These are phyloP conservation scores for Neoarthrinium moseri DNA, from an alignment of 2,329 filamentous ascomycete genomes.

Conservation along the genomic window DNA sequence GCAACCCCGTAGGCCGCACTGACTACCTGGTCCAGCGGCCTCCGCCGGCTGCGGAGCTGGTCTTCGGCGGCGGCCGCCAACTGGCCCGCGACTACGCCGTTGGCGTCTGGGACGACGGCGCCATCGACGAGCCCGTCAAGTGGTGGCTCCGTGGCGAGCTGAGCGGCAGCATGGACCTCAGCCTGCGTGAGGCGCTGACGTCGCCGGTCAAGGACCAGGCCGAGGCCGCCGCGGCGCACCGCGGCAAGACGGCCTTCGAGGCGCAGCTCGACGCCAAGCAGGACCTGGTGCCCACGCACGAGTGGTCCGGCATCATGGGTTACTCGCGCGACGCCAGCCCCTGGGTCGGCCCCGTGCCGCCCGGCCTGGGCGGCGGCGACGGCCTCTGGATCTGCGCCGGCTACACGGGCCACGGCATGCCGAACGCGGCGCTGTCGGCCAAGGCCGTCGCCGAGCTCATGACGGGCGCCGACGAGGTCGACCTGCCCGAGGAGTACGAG, in stretches of 20 bases:
- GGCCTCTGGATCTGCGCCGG: conserved; percentile 65
- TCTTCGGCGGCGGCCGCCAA: conserved; percentile 69
- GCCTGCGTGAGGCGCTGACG: conserved; percentile 13
- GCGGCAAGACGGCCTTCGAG: no score
- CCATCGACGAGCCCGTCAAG: conserved; percentile 55
- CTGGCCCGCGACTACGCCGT: conserved; percentile 51
- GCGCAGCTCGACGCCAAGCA: no score
- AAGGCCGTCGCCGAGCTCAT: conserved; percentile 64
- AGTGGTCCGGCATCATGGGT: conserved; percentile 83
- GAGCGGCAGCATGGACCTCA: conserved; percentile 39
- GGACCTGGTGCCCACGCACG: conserved; percentile 51
- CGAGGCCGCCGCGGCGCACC: not conserved
- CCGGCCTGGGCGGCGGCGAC: conserved; percentile 43
- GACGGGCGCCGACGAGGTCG: conserved; percentile 34
- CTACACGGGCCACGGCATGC: conserved; percentile 77
- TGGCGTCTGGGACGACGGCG: conserved; percentile 59
- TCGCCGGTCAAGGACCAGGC: not conserved
- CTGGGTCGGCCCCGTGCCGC: conserved; percentile 69
- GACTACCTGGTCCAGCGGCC: conserved; percentile 76
- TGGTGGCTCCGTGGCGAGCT: conserved; percentile 52
- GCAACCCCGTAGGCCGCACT: conserved; percentile 43
- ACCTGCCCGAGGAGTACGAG: conserved; percentile 42
- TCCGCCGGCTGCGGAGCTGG: conserved; percentile 54
- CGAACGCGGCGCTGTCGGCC: conserved; percentile 66
- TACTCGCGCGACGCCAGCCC: conserved; percentile 67